These are phyloP conservation scores for Begonia fuchsioides DNA, from an alignment of 306 rosid species.

Conservation along the genomic window DNA sequence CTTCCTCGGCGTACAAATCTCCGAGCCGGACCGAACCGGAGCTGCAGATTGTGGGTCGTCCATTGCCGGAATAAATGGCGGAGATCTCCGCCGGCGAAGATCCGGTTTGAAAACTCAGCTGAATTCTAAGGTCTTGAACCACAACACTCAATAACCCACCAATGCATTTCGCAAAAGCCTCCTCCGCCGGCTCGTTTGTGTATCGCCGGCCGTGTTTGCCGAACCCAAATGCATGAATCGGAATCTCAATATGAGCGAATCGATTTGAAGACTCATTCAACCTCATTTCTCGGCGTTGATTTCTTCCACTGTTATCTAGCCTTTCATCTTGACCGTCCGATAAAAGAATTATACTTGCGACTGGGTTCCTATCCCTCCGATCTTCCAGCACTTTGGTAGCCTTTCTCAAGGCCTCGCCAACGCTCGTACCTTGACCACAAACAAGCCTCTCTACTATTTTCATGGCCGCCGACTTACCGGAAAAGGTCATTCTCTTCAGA, in stretches of 20 bases:
- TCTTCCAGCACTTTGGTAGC: constrained; percentile 20
- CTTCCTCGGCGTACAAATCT: constrained; percentile 18
- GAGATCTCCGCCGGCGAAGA: constrained; percentile 4
- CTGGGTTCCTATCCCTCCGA: constrained; percentile 12
- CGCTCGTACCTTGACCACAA: constrained; percentile 14
- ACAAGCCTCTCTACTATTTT: constrained; percentile 2
- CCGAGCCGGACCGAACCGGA: constrained; percentile 15
- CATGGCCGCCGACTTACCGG: constrained; percentile 8
- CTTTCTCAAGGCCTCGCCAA: constrained; percentile 12
- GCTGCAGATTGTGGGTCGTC: constrained; percentile 12
- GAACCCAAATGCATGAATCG: constrained; percentile 23
- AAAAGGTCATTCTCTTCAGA: constrained; percentile 14
- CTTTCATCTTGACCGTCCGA: constrained; percentile 20
- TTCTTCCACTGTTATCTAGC: neutral
- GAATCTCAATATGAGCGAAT: constrained; percentile 8
- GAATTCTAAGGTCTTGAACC: constrained; percentile 21
- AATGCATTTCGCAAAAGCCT: constrained; percentile 19
- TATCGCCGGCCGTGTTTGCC: constrained; percentile 10
- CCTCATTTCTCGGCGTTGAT: neutral
- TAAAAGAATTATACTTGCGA: constrained; percentile 18
- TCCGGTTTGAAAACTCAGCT: constrained; percentile 9
- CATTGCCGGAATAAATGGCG: constrained; percentile 5
- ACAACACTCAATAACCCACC: constrained; percentile 27
- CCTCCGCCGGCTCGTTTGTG: constrained; percentile 20
- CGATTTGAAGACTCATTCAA: neutral